Conservation (phyloP, 2,329 filamentous ascomycete species). For the Trichoderma gracile region DNA sequence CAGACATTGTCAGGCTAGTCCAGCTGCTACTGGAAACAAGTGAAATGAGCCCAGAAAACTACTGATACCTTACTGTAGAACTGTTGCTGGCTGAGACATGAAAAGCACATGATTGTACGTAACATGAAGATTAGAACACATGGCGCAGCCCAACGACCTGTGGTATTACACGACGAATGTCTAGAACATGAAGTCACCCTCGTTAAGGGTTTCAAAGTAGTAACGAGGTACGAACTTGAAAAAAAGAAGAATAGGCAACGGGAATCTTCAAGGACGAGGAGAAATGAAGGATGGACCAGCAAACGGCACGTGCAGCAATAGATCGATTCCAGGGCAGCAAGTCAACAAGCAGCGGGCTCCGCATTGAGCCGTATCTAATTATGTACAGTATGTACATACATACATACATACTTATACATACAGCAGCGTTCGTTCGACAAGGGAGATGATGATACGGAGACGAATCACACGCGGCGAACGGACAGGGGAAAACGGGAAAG, state of each 20-base stretch:
- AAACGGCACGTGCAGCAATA: conserved; percentile 20
- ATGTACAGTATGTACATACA: no score
- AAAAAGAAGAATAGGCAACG: no score
- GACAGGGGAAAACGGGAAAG: neutral
- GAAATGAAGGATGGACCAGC: neutral
- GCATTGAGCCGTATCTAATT: conserved; percentile 22
- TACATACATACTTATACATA: no score
- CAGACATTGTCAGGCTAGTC: neutral
- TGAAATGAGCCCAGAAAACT: conserved; percentile 13
- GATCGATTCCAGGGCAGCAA: conserved; percentile 25
- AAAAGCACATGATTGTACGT: neutral
- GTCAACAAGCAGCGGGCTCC: conserved; percentile 20
- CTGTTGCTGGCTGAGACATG: conserved; percentile 11
- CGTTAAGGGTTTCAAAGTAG: neutral
- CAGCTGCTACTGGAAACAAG: neutral
- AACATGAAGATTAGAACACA: neutral
- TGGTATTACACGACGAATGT: no score
- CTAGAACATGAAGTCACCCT: neutral
- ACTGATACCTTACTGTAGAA: no score
- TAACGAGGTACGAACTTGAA: neutral
- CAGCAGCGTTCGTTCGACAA: no score
- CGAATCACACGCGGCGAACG: conserved; percentile 21
- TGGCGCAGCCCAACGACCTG: neutral
- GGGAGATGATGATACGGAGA: neutral
- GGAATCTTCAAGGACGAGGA: neutral